Base-by-base conservation (phyloP, 371 early-diverging fungal species). In the Funneliformis caledonium region DNA sequence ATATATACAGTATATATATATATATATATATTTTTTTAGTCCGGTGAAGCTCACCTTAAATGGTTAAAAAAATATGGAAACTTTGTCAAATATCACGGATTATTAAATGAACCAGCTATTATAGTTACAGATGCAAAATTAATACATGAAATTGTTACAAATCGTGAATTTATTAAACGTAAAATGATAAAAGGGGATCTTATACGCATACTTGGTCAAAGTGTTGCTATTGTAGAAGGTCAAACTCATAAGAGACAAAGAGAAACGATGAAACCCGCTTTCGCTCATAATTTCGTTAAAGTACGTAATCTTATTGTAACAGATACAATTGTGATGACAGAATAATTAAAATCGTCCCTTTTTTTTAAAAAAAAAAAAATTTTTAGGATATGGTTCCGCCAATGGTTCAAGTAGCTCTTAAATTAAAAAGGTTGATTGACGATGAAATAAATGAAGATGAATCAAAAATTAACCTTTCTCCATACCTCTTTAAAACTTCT, bases 181-280 rank as follows among this genome's bases (percentile, higher is more conserved):
- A 91, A 91, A 80, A 79, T 87, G 2, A 77, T 77, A 2, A 59
- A 83, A 2, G 62, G 78, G 1, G 76, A 78, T 8, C 67, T 91
- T 22, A 77, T 78, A 3, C 78, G 80, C 12, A 79, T 91, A 10
- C 45, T 91, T 9, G 93, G 93, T 2, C 65, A 87, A 31, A 92
- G 93, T 8, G 78, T 93, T 6, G 73, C 91, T 50, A 80, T 90
- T 14, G 86, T 88, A 0, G 92, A 92, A 84, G 93, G 92, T 0
- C 86, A 84, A 56, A 84, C 72, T 1, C 93, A 93, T 82, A 86
- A 87, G 69, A 88, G 87, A 33, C 93, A 93, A 81, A 89, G 93
- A 67, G 91, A 90, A 67, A 85, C 92, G 87, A 80, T 92, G 56
- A 92, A 92, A 80, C 93, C 93, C 4, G 90, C 90, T 4, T 93